These are phyloP conservation scores for Aegilops longissima DNA, from an alignment of 176 grass and related monocot species.

Conservation along the genomic window DNA sequence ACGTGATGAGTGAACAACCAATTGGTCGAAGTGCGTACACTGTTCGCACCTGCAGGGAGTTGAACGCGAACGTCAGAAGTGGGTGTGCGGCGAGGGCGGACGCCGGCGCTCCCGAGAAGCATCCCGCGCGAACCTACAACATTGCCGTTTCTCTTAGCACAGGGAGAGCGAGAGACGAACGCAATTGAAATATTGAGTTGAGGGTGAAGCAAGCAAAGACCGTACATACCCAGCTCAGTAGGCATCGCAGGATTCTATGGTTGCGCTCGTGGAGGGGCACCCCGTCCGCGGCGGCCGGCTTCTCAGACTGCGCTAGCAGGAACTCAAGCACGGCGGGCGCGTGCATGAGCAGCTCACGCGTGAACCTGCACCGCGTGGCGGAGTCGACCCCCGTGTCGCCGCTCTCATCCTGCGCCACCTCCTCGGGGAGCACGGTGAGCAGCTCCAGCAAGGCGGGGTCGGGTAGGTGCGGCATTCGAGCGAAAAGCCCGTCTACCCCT, in stretches of 20 bases:
- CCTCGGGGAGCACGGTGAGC: conserved; percentile 89
- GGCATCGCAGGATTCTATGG: conserved; percentile 69
- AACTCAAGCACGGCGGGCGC: conserved; percentile 78
- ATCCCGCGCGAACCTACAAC: conserved; percentile 67
- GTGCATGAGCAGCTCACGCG: conserved; percentile 75
- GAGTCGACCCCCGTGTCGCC: conserved; percentile 54
- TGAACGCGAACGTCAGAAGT: conserved; percentile 84
- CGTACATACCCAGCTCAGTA: conserved; percentile 82
- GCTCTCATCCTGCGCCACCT: conserved; percentile 70
- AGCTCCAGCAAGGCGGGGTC: conserved; percentile 66
- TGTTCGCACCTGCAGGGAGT: conserved; percentile 80
- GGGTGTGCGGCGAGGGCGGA: conserved; percentile 51
- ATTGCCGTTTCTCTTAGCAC: conserved; percentile 8
- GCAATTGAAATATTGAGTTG: neutral
- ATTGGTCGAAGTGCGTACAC: conserved; percentile 9
- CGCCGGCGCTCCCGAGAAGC: conserved; percentile 69
- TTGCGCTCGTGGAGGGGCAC: conserved; percentile 54
- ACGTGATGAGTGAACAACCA: conserved; percentile 27
- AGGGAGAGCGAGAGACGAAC: neutral
- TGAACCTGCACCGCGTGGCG: conserved; percentile 61
- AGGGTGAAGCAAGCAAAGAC: neutral
- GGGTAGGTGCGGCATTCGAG: conserved; percentile 53
- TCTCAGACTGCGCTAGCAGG: conserved; percentile 62
- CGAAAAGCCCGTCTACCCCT: conserved; percentile 72
- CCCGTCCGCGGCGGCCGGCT: conserved; percentile 39